Percentiles rank a stretch among this genome's conserved stretches.
Conservation (phyloP, 306 rosid genomes). For the Cicer bijugum region DNA sequence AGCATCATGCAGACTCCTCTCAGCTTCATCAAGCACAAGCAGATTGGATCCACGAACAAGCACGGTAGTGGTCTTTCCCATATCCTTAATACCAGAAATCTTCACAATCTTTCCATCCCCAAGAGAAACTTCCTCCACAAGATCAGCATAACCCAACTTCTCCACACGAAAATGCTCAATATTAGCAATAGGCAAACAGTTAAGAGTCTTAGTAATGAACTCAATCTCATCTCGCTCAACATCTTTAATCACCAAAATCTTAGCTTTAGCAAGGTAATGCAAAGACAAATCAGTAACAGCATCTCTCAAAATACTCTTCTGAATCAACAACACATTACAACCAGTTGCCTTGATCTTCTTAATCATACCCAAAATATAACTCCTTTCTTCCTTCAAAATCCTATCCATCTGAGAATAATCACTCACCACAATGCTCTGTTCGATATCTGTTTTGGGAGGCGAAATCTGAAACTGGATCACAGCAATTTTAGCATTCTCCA, state of each 20-base stretch:
- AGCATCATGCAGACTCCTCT: conserved; percentile 95
- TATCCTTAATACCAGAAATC: conserved; percentile 87
- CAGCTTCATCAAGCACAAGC: conserved; percentile 90
- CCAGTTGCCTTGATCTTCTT: conserved; percentile 91
- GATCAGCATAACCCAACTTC: conserved; percentile 89
- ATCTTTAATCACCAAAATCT: conserved; percentile 93
- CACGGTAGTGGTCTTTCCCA: conserved; percentile 91
- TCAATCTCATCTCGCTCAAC: conserved; percentile 97
- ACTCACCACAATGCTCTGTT: conserved; percentile 90
- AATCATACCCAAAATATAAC: conserved; percentile 90
- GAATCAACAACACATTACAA: conserved; percentile 89
- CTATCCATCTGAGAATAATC: conserved; percentile 98
- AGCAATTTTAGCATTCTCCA: conserved; percentile 92
- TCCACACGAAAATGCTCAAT: conserved; percentile 88
- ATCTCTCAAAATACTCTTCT: conserved; percentile 92
- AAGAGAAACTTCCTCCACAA: conserved; percentile 86
- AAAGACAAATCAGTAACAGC: conserved; percentile 93
- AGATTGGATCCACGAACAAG: conserved; percentile 90
- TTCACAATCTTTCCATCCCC: conserved; percentile 97
- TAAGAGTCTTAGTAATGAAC: conserved; percentile 89
- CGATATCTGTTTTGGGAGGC: conserved; percentile 90
- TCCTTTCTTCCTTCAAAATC: conserved; percentile 91
- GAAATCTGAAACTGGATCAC: conserved; percentile 99
- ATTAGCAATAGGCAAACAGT: conserved; percentile 91
- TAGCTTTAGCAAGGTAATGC: conserved; percentile 94